Base-by-base conservation (phyloP, 768 basidiomycete species). In the Leucosporidium scottii region DNA sequence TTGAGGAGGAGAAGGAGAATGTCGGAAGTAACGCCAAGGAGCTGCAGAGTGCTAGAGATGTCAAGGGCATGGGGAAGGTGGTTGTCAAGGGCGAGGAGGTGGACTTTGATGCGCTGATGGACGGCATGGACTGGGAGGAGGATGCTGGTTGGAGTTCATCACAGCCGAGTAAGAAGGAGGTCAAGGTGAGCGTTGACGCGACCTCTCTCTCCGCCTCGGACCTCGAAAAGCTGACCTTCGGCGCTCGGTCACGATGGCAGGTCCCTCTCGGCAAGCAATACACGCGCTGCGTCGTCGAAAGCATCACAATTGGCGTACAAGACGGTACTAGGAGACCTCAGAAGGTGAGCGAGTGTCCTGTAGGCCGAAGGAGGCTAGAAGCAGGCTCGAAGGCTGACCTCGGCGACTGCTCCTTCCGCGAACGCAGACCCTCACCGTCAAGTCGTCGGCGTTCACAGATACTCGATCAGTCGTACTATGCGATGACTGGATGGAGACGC, bases 401-500 rank as follows among this genome's bases (percentile, higher is more conserved):
- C 39, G 39, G 39, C 39, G 39, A 44, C 15, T 2, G 8, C 10
- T 44, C 39, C 15, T 15, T 8, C 8, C 8, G 3, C 39, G 15
- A 44, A 10, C 15, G 10, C 70, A 88, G 86, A 78, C 81, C 54
- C 72, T 92, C 66, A 76, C 78, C 4, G 85, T 87, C 7, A 80
- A 79, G 54, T 75, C 83, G 1, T 79, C 82, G 18, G 75, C 69
- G 4, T 61, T 64, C 48, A 70, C 73, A 3, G 66, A 67, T 77
- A 34, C 75, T 70, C 13, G 79, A 78, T 36, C 82, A 81, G 83
- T 93, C 9, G 79, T 84, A 58, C 81, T 97, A 2, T 82, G 79
- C 39, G 89, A 92, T 66, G 89, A 93, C 70, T 96, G 92, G 91
- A 80, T 82, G 9, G 79, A 83, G 27, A 83, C 86, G 12, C 84